Base-by-base conservation (phyloP, 805 yeast species). In the Kregervanrija delftensis region DNA sequence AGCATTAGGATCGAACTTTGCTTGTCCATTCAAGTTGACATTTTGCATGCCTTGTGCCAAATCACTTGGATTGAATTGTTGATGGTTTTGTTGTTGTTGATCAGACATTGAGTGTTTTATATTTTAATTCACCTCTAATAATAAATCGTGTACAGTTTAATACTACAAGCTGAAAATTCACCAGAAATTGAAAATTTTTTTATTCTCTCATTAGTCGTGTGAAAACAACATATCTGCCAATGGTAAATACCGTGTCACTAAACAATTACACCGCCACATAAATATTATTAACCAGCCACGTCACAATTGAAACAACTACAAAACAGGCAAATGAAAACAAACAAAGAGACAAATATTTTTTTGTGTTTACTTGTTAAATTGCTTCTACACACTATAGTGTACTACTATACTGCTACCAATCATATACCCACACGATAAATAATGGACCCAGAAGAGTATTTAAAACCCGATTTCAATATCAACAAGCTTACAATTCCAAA, bases 401-500 rank as follows among this genome's bases (percentile, higher is more conserved):
- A 22, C 28, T 22, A 22, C 28, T 22, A 22, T 22, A 22, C 6
- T 22, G 28, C 22, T 12, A 35, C 15, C 22, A 35, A n/a, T 11
- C n/a, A 35, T 13, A 33, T 8, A 5, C 30, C n/a, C 17, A 35
- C 15, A 6, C 28, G 8, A 22, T 22, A 22, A 17, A 22, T 22
- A 3, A 68, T 69, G 71, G 71, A 68, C 14, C 56, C 58, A 9
- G 52, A 49, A 11, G 67, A 62, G 28, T 71, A 69, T 45, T 50
- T 70, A 14, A 57, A 58, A 30, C 63, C 66, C 3, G 68, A 73
- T n/a, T 87, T 86, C 61, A 81, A 88, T 58, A 84, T 91, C 6
- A 65, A 72, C 22, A 66, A 72, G 35, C 66, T 84, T 51, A 83
- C 79, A 42, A 81, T 86, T 16, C 78, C 89, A 3, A 78, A 85